These are phyloP conservation scores for Acer saccharum DNA, from an alignment of 345 rosid genomes.

Conservation along the genomic window DNA sequence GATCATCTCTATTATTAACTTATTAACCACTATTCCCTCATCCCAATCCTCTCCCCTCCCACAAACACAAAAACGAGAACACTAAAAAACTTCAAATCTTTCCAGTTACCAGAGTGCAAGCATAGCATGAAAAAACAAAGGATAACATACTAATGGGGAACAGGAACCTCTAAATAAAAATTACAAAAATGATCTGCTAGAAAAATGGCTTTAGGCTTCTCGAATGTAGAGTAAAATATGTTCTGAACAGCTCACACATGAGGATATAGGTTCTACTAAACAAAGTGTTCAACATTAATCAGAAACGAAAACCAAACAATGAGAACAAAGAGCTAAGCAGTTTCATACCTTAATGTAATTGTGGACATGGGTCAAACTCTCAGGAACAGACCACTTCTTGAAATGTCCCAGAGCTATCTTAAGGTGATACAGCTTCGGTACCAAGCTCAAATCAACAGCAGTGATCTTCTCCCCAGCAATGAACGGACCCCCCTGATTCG, in stretches of 20 bases:
- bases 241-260: background rate
- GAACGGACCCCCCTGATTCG: conserved; percentile 71
- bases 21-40: background rate
- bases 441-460: conserved; percentile 82
- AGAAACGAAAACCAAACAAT: background rate
- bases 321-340: background rate
- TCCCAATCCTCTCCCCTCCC: background rate
- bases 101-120: background rate
- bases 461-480: conserved; percentile 78
- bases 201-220: background rate
- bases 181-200: background rate
- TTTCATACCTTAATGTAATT: conserved; percentile 58
- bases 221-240: background rate
- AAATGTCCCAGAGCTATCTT: conserved; percentile 80
- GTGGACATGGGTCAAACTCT: conserved; percentile 56
- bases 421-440: conserved; percentile 91
- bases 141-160: background rate
- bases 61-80: background rate
- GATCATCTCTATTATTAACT: too few relatives aligned
- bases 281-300: background rate
- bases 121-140: background rate
- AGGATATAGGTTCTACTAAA: background rate
- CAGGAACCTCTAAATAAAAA: background rate
- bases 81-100: background rate
- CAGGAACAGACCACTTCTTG: conserved; percentile 84